Evolutionary conservation across 139 green algal species (phyloP), one percentile per base, ranked within the genome.

Genomic region (Spirogloea muscicola): DNA sequence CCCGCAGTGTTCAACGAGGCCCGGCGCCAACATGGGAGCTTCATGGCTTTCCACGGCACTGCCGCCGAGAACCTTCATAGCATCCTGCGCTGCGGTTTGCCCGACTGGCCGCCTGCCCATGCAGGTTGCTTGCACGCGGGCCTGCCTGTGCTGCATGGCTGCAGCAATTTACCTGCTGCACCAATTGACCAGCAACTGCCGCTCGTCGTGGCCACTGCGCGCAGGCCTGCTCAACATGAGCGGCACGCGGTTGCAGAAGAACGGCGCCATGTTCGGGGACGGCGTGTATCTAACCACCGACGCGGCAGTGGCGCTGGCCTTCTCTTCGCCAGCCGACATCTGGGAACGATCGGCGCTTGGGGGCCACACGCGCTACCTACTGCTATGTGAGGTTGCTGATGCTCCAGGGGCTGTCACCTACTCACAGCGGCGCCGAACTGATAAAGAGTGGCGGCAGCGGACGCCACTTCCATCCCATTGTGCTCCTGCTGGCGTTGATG

Each of bases 141-240:
- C n/a, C n/a, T n/a, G n/a, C n/a, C n/a, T n/a, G n/a, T n/a, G n/a
- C n/a, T n/a, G n/a, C n/a, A n/a, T n/a, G n/a, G n/a, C n/a, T n/a
- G n/a, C n/a, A n/a, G n/a, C n/a, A n/a, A n/a, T n/a, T n/a, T n/a
- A n/a, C n/a, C n/a, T n/a, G n/a, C n/a, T n/a, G n/a, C n/a, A n/a
- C n/a, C n/a, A n/a, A n/a, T n/a, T n/a, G n/a, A n/a, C n/a, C n/a
- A n/a, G n/a, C n/a, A n/a, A n/a, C n/a, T n/a, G n/a, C n/a, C n/a
- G n/a, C n/a, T n/a, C n/a, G n/a, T n/a, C n/a, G n/a, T n/a, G n/a
- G n/a, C n/a, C n/a, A n/a, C n/a, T n/a, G n/a, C n/a, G 49, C 41
- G 60, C 59, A 76, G 69, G 69, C 27, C 40, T 78, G 21, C 60
- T 74, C 38, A 78, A 78, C 69, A n/a, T 76, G 60, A 77, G 61